Conservation (phyloP, 805 yeast genomes). For the Saccharomycopsis fermentans region DNA sequence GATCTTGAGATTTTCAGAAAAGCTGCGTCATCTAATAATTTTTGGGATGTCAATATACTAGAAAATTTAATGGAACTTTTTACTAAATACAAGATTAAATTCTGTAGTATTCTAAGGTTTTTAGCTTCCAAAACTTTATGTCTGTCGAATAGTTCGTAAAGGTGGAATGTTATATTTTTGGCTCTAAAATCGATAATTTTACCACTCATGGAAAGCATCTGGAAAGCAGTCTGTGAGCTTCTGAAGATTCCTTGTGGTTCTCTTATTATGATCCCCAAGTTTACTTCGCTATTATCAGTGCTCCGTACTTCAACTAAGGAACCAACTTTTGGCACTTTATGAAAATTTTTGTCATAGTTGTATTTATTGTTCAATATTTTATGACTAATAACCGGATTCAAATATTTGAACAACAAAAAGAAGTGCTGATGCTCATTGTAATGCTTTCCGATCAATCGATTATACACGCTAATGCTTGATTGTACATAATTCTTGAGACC, state of each 20-base stretch:
- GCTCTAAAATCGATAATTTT: slow-evolving; percentile 25
- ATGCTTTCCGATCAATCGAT: background rate
- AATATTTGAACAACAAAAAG: background rate
- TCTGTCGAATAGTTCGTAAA: slow-evolving; percentile 24
- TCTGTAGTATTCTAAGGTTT: slow-evolving; percentile 17
- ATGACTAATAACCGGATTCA: background rate
- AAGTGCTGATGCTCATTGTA: background rate
- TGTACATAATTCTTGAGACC: background rate
- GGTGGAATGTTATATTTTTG: slow-evolving; percentile 26
- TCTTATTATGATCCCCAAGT: slow-evolving; percentile 31
- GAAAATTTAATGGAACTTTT: slow-evolving; percentile 18
- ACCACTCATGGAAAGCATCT: slow-evolving; percentile 28
- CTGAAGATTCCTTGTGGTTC: slow-evolving; percentile 28
- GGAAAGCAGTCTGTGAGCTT: slow-evolving; percentile 19
- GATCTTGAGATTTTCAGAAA: slow-evolving; percentile 11
- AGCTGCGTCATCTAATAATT: slow-evolving; percentile 10
- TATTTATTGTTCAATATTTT: background rate
- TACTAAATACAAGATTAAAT: slow-evolving; percentile 25
- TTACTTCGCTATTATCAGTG: slow-evolving; percentile 9
- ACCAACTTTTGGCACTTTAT: slow-evolving; percentile 23
- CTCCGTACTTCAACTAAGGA: slow-evolving; percentile 31
- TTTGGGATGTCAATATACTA: slow-evolving; percentile 7
- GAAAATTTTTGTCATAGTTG: slow-evolving; percentile 5
- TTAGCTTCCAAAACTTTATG: slow-evolving; percentile 16
- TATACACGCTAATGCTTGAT: background rate